Evolutionary conservation across 441 rosid species (phyloP).

Genomic region (Corymbia citriodora): DNA sequence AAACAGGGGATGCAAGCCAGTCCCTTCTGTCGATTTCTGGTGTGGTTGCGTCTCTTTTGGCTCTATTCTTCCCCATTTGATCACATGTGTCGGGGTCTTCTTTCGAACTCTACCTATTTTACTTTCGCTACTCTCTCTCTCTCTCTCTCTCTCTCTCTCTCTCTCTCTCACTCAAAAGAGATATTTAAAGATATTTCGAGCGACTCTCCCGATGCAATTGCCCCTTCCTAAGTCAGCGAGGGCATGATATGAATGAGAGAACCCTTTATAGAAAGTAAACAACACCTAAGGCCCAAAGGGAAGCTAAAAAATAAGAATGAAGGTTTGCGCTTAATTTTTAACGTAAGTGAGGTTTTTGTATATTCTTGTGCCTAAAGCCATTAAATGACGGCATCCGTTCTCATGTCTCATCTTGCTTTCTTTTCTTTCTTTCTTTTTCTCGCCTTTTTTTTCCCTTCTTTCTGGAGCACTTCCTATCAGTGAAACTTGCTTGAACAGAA

Average conservation of each 20-base stretch:
- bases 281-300: neutral
- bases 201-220: neutral
- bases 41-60: neutral
- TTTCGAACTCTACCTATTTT: neutral
- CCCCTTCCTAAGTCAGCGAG: neutral
- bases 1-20: neutral
- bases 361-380: neutral
- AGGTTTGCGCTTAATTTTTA: neutral
- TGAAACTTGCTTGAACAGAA: neutral
- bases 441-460: too few species aligned
- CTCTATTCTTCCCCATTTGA: neutral
- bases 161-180: neutral
- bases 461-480: neutral
- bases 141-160: neutral
- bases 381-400: neutral
- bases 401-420: neutral
- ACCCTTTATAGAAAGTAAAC: neutral
- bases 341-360: neutral
- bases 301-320: neutral
- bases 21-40: slow-evolving; percentile 22
- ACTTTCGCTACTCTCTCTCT: neutral
- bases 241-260: neutral
- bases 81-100: neutral
- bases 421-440: neutral
- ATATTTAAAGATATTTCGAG: neutral